phyloP scores from a whole-genome alignment of 202 grass and related monocot genomes.

The Zoysia matrella region DNA sequence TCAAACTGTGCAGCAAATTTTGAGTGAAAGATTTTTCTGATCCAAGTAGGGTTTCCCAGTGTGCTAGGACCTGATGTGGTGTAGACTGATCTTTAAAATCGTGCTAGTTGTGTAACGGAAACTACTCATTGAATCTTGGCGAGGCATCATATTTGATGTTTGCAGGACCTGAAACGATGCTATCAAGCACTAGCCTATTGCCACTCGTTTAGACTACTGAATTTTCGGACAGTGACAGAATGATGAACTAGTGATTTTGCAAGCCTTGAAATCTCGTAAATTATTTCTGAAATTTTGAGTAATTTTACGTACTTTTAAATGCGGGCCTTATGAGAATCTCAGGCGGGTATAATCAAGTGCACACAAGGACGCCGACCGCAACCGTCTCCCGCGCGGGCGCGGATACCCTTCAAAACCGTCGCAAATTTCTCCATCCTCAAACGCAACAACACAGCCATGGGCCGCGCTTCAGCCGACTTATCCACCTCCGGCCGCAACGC shows the following conservation, averaged over 20 bases:
- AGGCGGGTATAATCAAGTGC: too few species aligned
- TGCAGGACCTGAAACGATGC: too few species aligned
- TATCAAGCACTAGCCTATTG: too few species aligned
- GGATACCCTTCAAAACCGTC: neutral
- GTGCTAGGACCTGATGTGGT: neutral
- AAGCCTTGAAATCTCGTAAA: too few species aligned
- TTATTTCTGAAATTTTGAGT: too few species aligned
- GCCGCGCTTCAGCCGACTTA: conserved; percentile 17
- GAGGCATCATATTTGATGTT: neutral
- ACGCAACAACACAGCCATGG: conserved; percentile 18
- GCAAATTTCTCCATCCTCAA: neutral
- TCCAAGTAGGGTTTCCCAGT: neutral
- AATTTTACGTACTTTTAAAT: too few species aligned
- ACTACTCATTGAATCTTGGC: neutral
- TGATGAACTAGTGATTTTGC: too few species aligned
- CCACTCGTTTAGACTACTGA: too few species aligned
- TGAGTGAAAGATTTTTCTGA: conserved; percentile 14
- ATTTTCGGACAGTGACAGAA: too few species aligned
- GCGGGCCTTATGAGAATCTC: too few species aligned
- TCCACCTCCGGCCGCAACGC: conserved; percentile 18
- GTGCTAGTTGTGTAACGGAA: conserved; percentile 6
- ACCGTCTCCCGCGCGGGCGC: neutral
- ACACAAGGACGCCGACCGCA: neutral
- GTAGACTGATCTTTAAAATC: conserved; percentile 4
- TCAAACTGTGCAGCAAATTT: conserved; percentile 3